Conservation (phyloP, 495 filamentous ascomycete species). For the Penicillium egyptiacum region DNA sequence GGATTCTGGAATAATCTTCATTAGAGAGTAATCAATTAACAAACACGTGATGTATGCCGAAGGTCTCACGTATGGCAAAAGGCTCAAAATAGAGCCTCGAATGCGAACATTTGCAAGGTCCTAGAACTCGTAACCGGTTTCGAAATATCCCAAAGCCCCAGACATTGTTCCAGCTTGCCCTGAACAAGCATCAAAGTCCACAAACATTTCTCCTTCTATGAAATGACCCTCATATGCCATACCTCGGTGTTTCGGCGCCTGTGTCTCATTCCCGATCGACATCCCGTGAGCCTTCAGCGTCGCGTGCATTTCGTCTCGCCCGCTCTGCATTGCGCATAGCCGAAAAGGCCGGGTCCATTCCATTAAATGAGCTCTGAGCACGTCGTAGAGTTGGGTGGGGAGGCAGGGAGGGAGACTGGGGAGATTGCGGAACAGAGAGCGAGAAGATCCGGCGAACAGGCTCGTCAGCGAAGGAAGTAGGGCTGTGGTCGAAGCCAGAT, state of each 20-base stretch:
- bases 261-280: neutral
- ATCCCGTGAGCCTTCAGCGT: neutral
- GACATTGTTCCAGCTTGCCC: neutral
- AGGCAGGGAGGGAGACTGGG: neutral
- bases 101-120: neutral
- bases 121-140: neutral
- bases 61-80: neutral
- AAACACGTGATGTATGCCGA: neutral
- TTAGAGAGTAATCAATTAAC: neutral
- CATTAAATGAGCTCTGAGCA: conserved; percentile 1
- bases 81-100: neutral
- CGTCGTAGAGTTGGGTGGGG: neutral
- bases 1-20: neutral
- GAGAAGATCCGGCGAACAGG: neutral
- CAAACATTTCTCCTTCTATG: neutral
- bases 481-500: neutral
- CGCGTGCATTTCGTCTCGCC: neutral
- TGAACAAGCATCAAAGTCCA: neutral
- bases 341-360: conserved; percentile 4
- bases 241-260: neutral
- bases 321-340: neutral
- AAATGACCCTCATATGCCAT: neutral
- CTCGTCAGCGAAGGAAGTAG: neutral
- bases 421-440: conserved; percentile 5
- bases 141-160: neutral